These are phyloP conservation scores for Coemansia sp. DNA, from an alignment of 192 early-diverging fungal genomes.

Conservation along the genomic window DNA sequence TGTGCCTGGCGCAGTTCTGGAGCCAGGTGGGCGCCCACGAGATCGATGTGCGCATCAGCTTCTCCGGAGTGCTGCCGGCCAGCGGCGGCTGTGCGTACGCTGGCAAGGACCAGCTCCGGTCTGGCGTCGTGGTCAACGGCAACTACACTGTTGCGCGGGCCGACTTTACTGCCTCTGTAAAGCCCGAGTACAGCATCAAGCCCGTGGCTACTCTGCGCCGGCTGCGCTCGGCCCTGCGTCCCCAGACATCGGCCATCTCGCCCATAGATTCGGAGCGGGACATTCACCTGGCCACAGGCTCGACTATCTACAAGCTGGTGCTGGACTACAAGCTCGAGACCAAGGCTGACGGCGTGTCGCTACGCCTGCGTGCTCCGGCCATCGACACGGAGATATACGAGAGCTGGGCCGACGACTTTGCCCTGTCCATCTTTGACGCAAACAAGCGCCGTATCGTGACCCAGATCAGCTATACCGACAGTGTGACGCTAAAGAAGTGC, in stretches of 20 bases:
- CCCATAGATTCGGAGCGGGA: slow-evolving; percentile 70
- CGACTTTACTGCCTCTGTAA: slow-evolving; percentile 63
- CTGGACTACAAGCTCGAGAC: slow-evolving; percentile 71
- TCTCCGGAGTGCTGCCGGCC: slow-evolving; percentile 66
- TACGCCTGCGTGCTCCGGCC: slow-evolving; percentile 49
- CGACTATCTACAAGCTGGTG: slow-evolving; percentile 64
- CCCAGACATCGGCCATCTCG: slow-evolving; percentile 55
- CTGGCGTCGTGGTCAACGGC: slow-evolving; percentile 38
- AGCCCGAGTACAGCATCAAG: slow-evolving; percentile 64
- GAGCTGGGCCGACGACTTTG: slow-evolving; percentile 62
- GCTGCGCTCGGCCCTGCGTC: slow-evolving; percentile 63
- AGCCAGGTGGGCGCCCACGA: slow-evolving; percentile 62
- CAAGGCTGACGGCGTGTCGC: slow-evolving; percentile 42
- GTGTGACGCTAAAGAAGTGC: slow-evolving; percentile 59
- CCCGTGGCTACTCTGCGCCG: slow-evolving; percentile 52
- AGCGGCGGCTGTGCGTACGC: slow-evolving; percentile 36
- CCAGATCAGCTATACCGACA: slow-evolving; percentile 68
- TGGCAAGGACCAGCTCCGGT: slow-evolving; percentile 3
- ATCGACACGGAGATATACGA: slow-evolving; percentile 68
- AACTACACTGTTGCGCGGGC: slow-evolving; percentile 57
- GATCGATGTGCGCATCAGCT: slow-evolving; percentile 65
- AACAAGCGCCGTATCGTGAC: slow-evolving; percentile 67
- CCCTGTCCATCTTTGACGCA: slow-evolving; percentile 64
- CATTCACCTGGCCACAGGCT: slow-evolving; percentile 55
- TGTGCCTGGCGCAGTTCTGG: slow-evolving; percentile 88